Evolutionary conservation across 345 rosid species (phyloP).

Genomic region (Garcia nutans): DNA sequence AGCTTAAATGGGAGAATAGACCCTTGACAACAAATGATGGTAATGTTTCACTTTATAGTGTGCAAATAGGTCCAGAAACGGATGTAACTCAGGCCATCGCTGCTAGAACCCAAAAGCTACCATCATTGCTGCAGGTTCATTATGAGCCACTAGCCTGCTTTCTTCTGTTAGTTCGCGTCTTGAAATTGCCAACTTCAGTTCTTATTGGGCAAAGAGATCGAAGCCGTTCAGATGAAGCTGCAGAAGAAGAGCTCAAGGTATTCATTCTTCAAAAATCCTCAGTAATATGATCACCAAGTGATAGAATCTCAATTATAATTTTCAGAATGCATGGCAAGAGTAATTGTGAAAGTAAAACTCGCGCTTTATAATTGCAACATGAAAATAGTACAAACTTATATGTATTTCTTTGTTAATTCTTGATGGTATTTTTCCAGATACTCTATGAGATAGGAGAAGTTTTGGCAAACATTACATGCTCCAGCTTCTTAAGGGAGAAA

Average conservation of each 20-base stretch:
- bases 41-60: constrained; percentile 40
- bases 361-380: background rate
- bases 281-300: background rate
- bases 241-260: constrained; percentile 62
- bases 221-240: constrained; percentile 37
- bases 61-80: constrained; percentile 68
- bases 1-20: constrained; percentile 59
- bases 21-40: constrained; percentile 30
- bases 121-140: constrained; percentile 53
- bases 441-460: constrained; percentile 56
- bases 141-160: constrained; percentile 78
- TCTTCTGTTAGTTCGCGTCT: constrained; percentile 61
- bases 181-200: constrained; percentile 57
- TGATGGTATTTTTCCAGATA: constrained; percentile 45
- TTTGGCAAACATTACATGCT: constrained; percentile 38
- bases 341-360: background rate
- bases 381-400: background rate
- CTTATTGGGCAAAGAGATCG: constrained; percentile 51
- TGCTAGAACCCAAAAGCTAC: constrained; percentile 52
- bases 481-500: constrained; percentile 45
- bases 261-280: constrained; percentile 2
- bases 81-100: constrained; percentile 40
- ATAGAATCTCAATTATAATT: background rate
- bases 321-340: background rate
- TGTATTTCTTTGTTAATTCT: constrained; percentile 9